phyloP scores from a whole-genome alignment of 257 asterid species.

The Nicotiana obtusifolia region DNA sequence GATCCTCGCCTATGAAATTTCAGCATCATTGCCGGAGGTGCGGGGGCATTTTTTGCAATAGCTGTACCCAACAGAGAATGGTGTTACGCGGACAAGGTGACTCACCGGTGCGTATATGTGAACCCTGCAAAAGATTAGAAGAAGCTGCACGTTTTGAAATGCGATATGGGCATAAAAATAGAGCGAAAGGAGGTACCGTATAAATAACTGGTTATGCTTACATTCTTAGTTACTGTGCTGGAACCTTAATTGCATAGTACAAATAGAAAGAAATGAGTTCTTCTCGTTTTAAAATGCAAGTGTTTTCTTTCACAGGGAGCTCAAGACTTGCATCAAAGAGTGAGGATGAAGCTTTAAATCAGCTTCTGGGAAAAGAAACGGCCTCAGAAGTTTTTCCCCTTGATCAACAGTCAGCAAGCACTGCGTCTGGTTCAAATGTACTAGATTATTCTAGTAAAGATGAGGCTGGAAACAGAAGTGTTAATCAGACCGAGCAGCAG shows the following conservation, averaged over 20 bases:
- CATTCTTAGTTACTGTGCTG: not conserved
- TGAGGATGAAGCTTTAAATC: constrained; percentile 56
- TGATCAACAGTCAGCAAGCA: constrained; percentile 23
- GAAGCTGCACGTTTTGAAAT: constrained; percentile 92
- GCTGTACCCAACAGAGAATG: constrained; percentile 89
- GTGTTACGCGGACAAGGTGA: constrained; percentile 96
- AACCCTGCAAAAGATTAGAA: constrained; percentile 85
- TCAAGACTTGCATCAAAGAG: constrained; percentile 47
- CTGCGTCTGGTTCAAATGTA: constrained; percentile 45
- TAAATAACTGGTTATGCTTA: not conserved
- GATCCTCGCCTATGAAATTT: constrained; percentile 19
- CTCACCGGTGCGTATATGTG: constrained; percentile 93
- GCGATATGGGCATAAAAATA: constrained; percentile 70
- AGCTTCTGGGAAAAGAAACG: constrained; percentile 42
- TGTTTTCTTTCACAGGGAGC: constrained; percentile 44
- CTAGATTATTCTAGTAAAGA: constrained; percentile 27
- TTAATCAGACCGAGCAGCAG: not conserved
- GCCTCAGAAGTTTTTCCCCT: constrained; percentile 25
- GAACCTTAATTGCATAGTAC: not conserved
- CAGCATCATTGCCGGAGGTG: constrained; percentile 99
- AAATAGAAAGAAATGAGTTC: not conserved
- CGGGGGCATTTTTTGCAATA: constrained; percentile 86
- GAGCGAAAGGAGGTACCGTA: constrained; percentile 55
- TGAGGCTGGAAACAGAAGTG: constrained; percentile 25
- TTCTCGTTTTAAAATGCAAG: not conserved